Evolutionary conservation across 441 rosid genomes (phyloP), one percentile per base, ranked within the genome.

Genomic region (Erysimum cheiri): DNA sequence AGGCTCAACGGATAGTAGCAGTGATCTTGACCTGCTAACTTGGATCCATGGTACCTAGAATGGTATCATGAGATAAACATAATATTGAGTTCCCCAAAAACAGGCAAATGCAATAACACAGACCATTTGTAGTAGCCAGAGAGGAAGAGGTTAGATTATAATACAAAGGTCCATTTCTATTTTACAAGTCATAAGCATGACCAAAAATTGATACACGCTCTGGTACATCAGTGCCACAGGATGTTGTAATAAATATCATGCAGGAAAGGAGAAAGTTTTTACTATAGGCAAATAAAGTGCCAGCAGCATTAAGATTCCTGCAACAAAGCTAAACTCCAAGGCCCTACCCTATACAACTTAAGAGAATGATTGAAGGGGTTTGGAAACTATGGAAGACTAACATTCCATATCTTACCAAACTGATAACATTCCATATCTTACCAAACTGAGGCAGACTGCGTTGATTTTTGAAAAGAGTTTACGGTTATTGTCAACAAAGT

Each of bases 21-120:
- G 75, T 32, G 91, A 77, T 79, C 96, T 92, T 61, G 99, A 94
- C 78, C 96, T 83, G 85, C 96, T 92, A 69, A 90, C 94, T 81
- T 91, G 99, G 60, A 94, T 90, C 96, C 96, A 94, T 50, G 99
- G 99, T 58, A 88, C 96, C 99, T 92, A 83, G 32, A 72, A 22
- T 80, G 48, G 60, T 64, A 72, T 71, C 59, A 72, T 22, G 32
- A 53, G 52, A 70, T 72, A 50, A 58, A 33, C 40, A 60, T 65
- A 50, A 29, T 40, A 67, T 58, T 24, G 26, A 41, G 46, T 64
- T 52, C 39, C 53, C 28, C 6, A 6, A 58, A 26, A 70, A n/a
- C 4, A 73, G 22, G 11, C 26, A 43, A 39, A 32, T 50, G 77
- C 35, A 66, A 10, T 33, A 47, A 66, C 56, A 33, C 41, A 46